Conservation (phyloP, 306 rosid genomes). For the Fragaria nilgerrensis region DNA sequence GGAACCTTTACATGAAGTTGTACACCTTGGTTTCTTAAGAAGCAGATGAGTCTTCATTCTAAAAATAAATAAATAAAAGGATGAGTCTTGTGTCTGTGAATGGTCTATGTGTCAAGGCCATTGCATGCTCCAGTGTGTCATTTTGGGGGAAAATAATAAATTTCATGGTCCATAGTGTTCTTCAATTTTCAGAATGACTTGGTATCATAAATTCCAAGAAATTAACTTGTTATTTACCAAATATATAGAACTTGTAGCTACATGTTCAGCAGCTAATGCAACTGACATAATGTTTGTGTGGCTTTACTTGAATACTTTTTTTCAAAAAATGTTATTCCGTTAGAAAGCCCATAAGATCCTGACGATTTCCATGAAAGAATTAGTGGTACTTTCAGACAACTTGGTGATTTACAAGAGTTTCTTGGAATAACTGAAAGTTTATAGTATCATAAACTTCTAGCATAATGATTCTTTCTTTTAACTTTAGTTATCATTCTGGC, state of each 20-base stretch:
- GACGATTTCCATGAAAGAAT: neutral
- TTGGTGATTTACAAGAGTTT: neutral
- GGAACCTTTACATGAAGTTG: neutral
- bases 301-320: neutral
- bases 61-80: no score
- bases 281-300: neutral
- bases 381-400: neutral
- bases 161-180: neutral
- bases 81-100: neutral
- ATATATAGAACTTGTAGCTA: neutral
- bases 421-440: neutral
- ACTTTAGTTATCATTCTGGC: neutral
- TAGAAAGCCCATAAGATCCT: neutral
- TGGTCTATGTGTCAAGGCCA: neutral
- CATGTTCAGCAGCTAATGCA: neutral
- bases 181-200: neutral
- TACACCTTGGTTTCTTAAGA: neutral
- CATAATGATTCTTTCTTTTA: neutral
- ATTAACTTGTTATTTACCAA: neutral
- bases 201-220: neutral
- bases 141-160: neutral
- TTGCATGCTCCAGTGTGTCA: neutral
- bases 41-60: neutral
- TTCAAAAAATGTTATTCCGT: neutral
- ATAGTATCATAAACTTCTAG: neutral